phyloP scores from a whole-genome alignment of 345 rosid species.

The Excoecaria cochinchinensis region DNA sequence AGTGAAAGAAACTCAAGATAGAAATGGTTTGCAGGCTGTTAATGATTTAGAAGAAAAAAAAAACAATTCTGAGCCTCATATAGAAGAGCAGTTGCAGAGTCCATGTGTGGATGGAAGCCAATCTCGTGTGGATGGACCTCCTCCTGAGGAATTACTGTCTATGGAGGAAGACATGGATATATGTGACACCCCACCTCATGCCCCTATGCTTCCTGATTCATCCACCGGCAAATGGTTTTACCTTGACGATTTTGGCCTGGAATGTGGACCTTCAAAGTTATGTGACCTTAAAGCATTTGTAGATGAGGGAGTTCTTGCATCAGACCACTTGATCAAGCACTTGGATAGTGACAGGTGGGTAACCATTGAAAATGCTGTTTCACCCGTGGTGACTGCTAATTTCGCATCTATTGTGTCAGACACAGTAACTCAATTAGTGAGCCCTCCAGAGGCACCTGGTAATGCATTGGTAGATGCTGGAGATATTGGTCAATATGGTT shows the following conservation, averaged over 20 bases:
- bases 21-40: slow-evolving; percentile 29
- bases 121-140: slow-evolving; percentile 43
- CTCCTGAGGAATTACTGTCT: slow-evolving; percentile 71
- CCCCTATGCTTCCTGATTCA: slow-evolving; percentile 52
- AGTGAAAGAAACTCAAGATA: slow-evolving; percentile 61
- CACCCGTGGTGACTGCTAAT: slow-evolving; percentile 60
- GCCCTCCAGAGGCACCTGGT: slow-evolving; percentile 97
- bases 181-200: slow-evolving; percentile 93
- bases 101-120: slow-evolving; percentile 42
- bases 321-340: slow-evolving; percentile 93
- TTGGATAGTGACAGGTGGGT: slow-evolving; percentile 87
- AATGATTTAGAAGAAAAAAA: slow-evolving; percentile 48
- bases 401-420: slow-evolving; percentile 66
- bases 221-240: slow-evolving; percentile 88
- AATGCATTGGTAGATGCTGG: slow-evolving; percentile 65
- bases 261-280: slow-evolving; percentile 81
- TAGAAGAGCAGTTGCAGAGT: slow-evolving; percentile 49
- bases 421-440: slow-evolving; percentile 63
- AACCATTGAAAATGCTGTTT: slow-evolving; percentile 93
- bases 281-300: slow-evolving; percentile 75
- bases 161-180: slow-evolving; percentile 99
- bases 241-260: slow-evolving; percentile 83
- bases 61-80: slow-evolving; percentile 41
- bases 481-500: slow-evolving; percentile 43
- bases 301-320: slow-evolving; percentile 70